phyloP scores from a whole-genome alignment of 2,329 filamentous ascomycete genomes.

The Nemania sp. region DNA sequence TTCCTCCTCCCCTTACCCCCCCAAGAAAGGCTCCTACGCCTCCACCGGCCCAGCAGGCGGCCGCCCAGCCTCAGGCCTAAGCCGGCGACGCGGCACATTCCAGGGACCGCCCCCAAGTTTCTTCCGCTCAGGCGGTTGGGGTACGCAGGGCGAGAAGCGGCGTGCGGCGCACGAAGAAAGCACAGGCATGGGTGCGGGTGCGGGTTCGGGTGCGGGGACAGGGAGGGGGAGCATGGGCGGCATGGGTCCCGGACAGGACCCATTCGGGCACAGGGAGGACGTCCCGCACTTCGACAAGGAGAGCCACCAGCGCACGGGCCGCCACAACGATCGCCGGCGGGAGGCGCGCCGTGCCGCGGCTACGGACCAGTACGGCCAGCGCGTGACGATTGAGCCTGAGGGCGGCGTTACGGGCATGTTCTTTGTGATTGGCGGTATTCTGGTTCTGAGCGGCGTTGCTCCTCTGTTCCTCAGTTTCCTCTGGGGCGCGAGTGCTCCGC shows the following conservation, averaged over 20 bases:
- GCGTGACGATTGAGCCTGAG: conserved; percentile 55
- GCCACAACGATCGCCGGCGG: conserved; percentile 66
- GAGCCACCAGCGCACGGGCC: conserved; percentile 80
- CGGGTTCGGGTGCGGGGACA: background rate
- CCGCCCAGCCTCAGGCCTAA: conserved; percentile 84
- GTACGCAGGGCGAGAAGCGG: conserved; percentile 70
- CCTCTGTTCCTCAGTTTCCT: conserved; percentile 58
- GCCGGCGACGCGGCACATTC: conserved; percentile 79
- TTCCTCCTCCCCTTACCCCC: conserved; percentile 41
- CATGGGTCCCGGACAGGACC: conserved; percentile 70
- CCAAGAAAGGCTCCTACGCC: conserved; percentile 66
- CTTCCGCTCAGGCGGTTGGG: conserved; percentile 85
- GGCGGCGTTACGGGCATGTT: conserved; percentile 59
- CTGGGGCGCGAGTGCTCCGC: conserved; percentile 44
- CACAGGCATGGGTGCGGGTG: conserved; percentile 40
- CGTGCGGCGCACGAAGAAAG: conserved; percentile 63
- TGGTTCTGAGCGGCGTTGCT: conserved; percentile 60
- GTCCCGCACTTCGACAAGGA: conserved; percentile 80
- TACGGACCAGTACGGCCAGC: conserved; percentile 43
- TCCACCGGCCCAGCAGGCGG: conserved; percentile 74
- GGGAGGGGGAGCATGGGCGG: conserved; percentile 54
- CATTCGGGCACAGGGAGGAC: conserved; percentile 61
- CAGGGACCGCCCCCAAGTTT: conserved; percentile 90
- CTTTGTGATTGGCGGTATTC: conserved; percentile 61
- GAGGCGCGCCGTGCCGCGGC: conserved; percentile 54